These are phyloP conservation scores for sweet orange (Citrus sinensis) DNA, from an alignment of 345 rosid genomes.

Conservation along the genomic window DNA sequence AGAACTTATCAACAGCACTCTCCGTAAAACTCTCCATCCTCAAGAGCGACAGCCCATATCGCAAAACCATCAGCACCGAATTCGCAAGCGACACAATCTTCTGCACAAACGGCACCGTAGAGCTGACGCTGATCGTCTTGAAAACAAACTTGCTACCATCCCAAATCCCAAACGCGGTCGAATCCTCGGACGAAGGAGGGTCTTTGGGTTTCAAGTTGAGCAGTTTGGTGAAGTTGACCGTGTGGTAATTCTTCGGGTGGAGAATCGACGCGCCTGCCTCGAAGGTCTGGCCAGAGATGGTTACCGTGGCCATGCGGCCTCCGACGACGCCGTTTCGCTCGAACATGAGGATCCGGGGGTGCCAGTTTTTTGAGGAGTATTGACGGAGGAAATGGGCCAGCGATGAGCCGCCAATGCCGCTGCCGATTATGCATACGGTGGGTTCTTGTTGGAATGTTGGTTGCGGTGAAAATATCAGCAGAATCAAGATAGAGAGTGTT, in stretches of 20 bases:
- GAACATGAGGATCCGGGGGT: conserved; percentile 44
- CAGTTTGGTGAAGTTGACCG: conserved; percentile 49
- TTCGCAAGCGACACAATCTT: conserved; percentile 60
- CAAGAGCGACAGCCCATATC: conserved; percentile 78
- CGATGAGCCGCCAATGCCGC: conserved; percentile 93
- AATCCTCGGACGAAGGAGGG: conserved; percentile 49
- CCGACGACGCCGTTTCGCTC: conserved; percentile 73
- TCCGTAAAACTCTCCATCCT: conserved; percentile 69
- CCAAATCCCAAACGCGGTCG: conserved; percentile 69
- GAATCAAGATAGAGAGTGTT: background rate
- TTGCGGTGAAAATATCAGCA: conserved; percentile 18
- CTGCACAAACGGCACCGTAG: conserved; percentile 42
- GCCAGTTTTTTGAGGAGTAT: conserved; percentile 38
- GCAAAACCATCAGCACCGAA: conserved; percentile 45
- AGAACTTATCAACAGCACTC: conserved; percentile 53
- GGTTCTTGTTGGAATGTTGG: conserved; percentile 21
- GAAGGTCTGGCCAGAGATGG: conserved; percentile 55
- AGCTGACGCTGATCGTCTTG: conserved; percentile 43
- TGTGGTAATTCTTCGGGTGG: conserved; percentile 84
- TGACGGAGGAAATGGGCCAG: conserved; percentile 80
- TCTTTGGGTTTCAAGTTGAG: conserved; percentile 40
- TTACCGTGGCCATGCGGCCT: conserved; percentile 84
- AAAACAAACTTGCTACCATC: conserved; percentile 62
- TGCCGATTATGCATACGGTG: conserved; percentile 72
- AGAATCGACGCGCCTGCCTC: conserved; percentile 94